Evolutionary conservation across 306 rosid genomes (phyloP), one percentile per base, ranked within the genome.

Genomic region (Calophaca sinica): DNA sequence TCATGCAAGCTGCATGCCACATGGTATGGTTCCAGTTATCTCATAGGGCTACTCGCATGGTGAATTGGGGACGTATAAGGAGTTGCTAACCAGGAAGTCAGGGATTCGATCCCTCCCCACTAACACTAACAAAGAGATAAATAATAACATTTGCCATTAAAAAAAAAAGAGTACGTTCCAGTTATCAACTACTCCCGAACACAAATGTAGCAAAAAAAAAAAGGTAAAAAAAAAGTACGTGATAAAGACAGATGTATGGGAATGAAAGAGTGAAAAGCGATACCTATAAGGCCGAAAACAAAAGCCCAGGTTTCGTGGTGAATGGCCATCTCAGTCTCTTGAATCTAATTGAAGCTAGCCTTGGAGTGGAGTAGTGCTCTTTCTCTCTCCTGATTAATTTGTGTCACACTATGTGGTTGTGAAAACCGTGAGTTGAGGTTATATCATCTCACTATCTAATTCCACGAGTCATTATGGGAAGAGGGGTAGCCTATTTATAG

Each of bases 281-380:
- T 84, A 94, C 98, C 98, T 82, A 91, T 76, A 74, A 94, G 87
- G 65, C 96, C 98, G 48, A 88, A 94, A 70, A 82, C 65, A 59
- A 94, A 80, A 73, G 71, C 87, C 73, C 72, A 76, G 5, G 77
- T 44, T 4, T 86, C 79, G 33, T 75, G 82, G 74, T 62, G 38
- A n/a, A 83, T 52, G 45, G 90, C 87, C 97, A 94, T 78, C 3
- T 55, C 75, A 6, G 2, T 48, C 12, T 77, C 26, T 33, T 54
- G 35, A 64, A 64, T 20, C 5, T 54, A 54, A 0, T 11, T 54
- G 5, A 13, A 5, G 7, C 26, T 20, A 20, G 1, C 5, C 11
- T 31, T 32, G 2, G 4, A 4, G 3, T 20, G 5, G 12, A 4
- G 3, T 28, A 0, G 31, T 66, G 72, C 26, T 41, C 2, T 33